These are phyloP conservation scores for Berberis thunbergii DNA, from an alignment of 164 flowering plant species.

Conservation along the genomic window DNA sequence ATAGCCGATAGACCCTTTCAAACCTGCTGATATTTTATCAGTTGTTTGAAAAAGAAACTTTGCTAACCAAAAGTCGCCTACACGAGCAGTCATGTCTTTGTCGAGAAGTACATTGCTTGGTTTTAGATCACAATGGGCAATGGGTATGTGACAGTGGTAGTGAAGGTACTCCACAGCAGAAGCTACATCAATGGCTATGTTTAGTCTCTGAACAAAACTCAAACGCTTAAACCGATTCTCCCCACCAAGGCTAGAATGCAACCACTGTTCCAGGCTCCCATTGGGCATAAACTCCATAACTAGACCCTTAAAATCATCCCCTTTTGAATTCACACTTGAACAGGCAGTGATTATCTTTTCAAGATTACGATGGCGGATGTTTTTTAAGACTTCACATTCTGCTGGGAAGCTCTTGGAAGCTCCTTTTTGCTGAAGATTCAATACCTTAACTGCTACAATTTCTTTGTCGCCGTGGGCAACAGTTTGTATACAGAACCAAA, in stretches of 20 bases:
- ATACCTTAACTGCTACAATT: slow-evolving; percentile 5
- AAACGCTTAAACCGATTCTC: not conserved
- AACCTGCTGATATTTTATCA: not conserved
- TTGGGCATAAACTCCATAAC: slow-evolving; percentile 1
- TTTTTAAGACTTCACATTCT: slow-evolving; percentile 7
- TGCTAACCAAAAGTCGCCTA: slow-evolving; percentile 7
- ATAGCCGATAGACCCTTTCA: slow-evolving; percentile 10
- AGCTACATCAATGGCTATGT: not conserved
- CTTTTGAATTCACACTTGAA: slow-evolving; percentile 3
- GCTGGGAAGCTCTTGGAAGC: slow-evolving; percentile 7
- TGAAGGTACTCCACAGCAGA: slow-evolving; percentile 3
- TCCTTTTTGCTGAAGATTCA: not conserved
- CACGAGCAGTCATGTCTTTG: slow-evolving; percentile 3
- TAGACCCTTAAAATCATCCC: slow-evolving; percentile 4
- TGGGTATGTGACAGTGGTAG: not conserved
- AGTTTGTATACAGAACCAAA: slow-evolving; percentile 10
- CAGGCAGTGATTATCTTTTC: not conserved
- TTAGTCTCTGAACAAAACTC: not conserved
- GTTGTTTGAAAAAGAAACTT: not conserved
- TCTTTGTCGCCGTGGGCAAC: not conserved
- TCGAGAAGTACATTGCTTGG: not conserved
- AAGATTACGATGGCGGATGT: slow-evolving; percentile 2
- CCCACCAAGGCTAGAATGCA: not conserved
- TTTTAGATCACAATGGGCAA: slow-evolving; percentile 5
- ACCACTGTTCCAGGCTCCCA: slow-evolving; percentile 3